phyloP scores from a whole-genome alignment of 192 early-diverging fungal genomes.

The Backusella westeae region DNA sequence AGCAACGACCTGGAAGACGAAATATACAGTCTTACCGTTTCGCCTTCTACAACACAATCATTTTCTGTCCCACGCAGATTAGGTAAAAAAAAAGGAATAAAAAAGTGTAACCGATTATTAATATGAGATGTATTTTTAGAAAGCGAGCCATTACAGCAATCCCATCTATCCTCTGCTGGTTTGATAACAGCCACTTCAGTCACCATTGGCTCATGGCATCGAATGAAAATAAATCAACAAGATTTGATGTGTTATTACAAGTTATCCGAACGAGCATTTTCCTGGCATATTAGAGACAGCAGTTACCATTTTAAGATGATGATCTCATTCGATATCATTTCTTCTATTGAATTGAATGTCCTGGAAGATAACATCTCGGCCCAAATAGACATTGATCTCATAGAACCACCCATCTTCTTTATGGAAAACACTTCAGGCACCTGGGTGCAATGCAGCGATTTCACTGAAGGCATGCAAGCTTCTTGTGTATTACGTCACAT shows the following conservation, averaged over 20 bases:
- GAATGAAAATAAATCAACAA: constrained; percentile 51
- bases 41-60: not conserved
- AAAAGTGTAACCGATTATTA: not conserved
- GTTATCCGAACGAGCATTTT: constrained; percentile 45
- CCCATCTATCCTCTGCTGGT: not conserved
- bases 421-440: constrained; percentile 46
- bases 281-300: constrained; percentile 59
- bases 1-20: not conserved
- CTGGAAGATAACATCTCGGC: constrained; percentile 44
- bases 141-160: not conserved
- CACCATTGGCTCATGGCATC: constrained; percentile 59
- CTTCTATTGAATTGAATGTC: constrained; percentile 41
- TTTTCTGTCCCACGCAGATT: constrained; percentile 7
- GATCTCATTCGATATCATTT: constrained; percentile 48
- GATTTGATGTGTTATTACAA: constrained; percentile 57
- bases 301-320: constrained; percentile 58
- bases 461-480: constrained; percentile 63
- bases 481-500: constrained; percentile 47
- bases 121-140: not conserved
- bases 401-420: constrained; percentile 53
- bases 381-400: constrained; percentile 51
- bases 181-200: constrained; percentile 50
- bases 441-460: constrained; percentile 64
- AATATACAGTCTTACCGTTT: not conserved
- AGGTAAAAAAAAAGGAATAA: constrained; percentile 2